A percentile compares a stretch with the other conserved stretches of the same genome.
Conservation (phyloP, 108 stramenopile genomes). For the Nitzschia sp. region DNA sequence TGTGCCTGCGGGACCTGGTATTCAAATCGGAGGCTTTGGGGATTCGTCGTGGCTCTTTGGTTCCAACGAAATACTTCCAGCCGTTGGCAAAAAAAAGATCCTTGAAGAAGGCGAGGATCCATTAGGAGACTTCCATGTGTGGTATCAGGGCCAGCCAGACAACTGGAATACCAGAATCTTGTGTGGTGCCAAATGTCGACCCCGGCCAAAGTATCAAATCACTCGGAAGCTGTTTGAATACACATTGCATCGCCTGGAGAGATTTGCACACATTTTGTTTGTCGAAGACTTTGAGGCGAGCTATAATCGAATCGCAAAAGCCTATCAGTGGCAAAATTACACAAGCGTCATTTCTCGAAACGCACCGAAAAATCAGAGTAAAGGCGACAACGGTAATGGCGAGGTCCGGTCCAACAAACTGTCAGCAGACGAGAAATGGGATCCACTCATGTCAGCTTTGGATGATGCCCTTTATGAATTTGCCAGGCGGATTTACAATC, state of each 20-base stretch:
- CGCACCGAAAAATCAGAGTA: not conserved
- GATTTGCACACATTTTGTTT: constrained; percentile 31
- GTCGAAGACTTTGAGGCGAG: constrained; percentile 35
- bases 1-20: not conserved
- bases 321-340: constrained; percentile 21
- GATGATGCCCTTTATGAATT: constrained; percentile 47
- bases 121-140: not conserved
- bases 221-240: constrained; percentile 30
- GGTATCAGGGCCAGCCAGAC: constrained; percentile 40
- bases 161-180: constrained; percentile 43
- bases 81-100: not conserved
- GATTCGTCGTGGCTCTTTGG: constrained; percentile 14
- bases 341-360: not conserved
- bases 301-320: constrained; percentile 11
- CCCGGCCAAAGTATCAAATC: constrained; percentile 37
- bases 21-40: not conserved
- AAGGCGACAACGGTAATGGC: not conserved
- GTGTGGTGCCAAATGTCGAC: constrained; percentile 31
- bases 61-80: not conserved
- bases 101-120: not conserved
- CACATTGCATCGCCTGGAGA: constrained; percentile 21
- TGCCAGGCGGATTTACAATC: constrained; percentile 19
- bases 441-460: constrained; percentile 36
- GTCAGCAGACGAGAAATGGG: constrained; percentile 2
- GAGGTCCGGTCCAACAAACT: no score